Percentiles rank a stretch among this genome's conserved stretches.
Conservation (phyloP, 768 basidiomycete genomes). For the Mycena galopus region DNA sequence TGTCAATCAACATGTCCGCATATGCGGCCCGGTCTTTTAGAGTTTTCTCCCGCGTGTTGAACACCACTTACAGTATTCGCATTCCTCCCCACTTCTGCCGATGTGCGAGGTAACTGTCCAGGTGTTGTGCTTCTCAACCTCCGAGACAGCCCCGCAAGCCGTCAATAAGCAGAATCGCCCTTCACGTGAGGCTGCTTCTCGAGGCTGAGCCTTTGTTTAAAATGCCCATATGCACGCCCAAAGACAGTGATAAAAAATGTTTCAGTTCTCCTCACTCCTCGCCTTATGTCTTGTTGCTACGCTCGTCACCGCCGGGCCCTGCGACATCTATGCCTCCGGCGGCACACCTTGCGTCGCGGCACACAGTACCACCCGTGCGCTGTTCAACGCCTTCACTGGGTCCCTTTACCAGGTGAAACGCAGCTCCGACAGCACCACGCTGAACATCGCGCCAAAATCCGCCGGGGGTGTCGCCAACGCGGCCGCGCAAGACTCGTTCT, state of each 20-base stretch:
- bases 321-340: conserved; percentile 34
- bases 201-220: conserved; percentile 7
- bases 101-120: conserved; percentile 15
- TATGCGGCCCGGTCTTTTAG: not conserved
- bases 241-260: conserved; percentile 13
- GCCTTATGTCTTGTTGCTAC: conserved; percentile 20
- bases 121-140: conserved; percentile 13
- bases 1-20: not conserved
- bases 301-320: too few relatives aligned
- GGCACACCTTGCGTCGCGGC: conserved; percentile 30
- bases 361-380: conserved; percentile 18
- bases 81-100: conserved; percentile 19
- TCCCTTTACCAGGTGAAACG: conserved; percentile 33
- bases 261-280: conserved; percentile 24
- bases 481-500: conserved; percentile 28
- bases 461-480: conserved; percentile 35
- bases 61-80: not conserved
- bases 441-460: conserved; percentile 21
- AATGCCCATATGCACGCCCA: conserved; percentile 15
- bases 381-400: conserved; percentile 1
- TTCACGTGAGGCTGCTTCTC: conserved; percentile 21
- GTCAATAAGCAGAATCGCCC: conserved; percentile 11
- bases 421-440: conserved; percentile 26
- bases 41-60: not conserved
- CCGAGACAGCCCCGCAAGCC: conserved; percentile 9